These are phyloP conservation scores for Kwoniella newhampshirensis DNA, from an alignment of 768 basidiomycete genomes.

Conservation along the genomic window DNA sequence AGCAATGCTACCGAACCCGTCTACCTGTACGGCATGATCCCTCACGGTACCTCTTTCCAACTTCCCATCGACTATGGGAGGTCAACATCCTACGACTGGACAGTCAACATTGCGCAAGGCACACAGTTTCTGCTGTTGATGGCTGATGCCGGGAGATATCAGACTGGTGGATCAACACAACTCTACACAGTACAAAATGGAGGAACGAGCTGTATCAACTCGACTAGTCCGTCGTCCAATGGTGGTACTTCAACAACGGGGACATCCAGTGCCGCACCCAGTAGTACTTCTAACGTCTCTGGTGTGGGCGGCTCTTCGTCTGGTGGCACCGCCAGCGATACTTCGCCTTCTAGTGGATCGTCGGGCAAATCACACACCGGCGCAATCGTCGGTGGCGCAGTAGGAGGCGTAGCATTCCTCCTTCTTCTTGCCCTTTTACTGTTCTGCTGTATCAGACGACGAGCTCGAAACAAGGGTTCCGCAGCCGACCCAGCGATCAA, in stretches of 20 bases:
- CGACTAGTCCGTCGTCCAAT: slow-evolving; percentile 24
- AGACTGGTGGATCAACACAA: slow-evolving; percentile 42
- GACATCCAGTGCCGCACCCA: slow-evolving; percentile 9
- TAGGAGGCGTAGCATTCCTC: slow-evolving; percentile 52
- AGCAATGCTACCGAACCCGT: slow-evolving; percentile 44
- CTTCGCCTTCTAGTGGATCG: background rate
- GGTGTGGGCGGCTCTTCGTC: slow-evolving; percentile 40
- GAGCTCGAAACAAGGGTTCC: slow-evolving; percentile 22
- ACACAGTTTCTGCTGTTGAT: slow-evolving; percentile 48
- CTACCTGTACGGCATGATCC: slow-evolving; percentile 47
- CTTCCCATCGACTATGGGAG: slow-evolving; percentile 35
- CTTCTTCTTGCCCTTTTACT: slow-evolving; percentile 49
- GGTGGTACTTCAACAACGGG: slow-evolving; percentile 17
- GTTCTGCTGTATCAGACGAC: slow-evolving; percentile 46
- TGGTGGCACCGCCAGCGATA: no score
- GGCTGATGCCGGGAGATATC: slow-evolving; percentile 42
- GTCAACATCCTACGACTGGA: slow-evolving; percentile 30
- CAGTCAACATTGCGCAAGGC: slow-evolving; percentile 39
- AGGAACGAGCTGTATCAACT: slow-evolving; percentile 41
- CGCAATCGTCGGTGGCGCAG: slow-evolving; percentile 49
- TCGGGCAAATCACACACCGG: slow-evolving; percentile 23
- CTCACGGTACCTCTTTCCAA: slow-evolving; percentile 44
- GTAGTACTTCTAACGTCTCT: slow-evolving; percentile 12
- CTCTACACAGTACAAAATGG: slow-evolving; percentile 36
- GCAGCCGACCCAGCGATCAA: slow-evolving; percentile 14